Evolutionary conservation across 2,329 filamentous ascomycete genomes (phyloP).

Genomic region (Pseudophaeomoniella oleicola): DNA sequence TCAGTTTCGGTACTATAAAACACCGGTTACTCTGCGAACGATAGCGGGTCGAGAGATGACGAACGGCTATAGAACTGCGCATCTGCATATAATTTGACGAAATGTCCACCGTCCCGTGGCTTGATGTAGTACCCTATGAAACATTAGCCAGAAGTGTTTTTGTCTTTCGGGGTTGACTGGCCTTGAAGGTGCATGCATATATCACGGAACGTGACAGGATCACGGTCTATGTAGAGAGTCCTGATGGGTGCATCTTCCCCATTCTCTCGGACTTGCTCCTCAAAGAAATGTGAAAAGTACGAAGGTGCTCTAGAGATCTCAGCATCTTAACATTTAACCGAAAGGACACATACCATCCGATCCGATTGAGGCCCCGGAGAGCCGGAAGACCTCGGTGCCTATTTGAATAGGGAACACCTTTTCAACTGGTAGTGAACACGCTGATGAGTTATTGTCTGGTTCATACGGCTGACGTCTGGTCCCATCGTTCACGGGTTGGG

Average conservation of each 20-base stretch:
- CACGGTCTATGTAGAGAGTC: slow-evolving; percentile 88
- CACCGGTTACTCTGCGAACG: slow-evolving; percentile 5
- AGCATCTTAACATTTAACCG: slow-evolving; percentile 4
- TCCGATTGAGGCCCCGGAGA: slow-evolving; percentile 55
- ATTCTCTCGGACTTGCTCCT: slow-evolving; percentile 58
- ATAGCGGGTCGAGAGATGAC: slow-evolving; percentile 20
- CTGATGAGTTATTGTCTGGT: slow-evolving; percentile 3
- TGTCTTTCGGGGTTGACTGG: too few relatives aligned
- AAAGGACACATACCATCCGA: slow-evolving; percentile 47
- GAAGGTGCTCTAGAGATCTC: slow-evolving; percentile 61
- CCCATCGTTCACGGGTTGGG: too few relatives aligned
- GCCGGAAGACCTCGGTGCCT: slow-evolving; percentile 51
- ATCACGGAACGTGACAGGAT: slow-evolving; percentile 75
- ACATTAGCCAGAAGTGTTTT: slow-evolving; percentile 3
- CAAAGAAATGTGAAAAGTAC: slow-evolving; percentile 91
- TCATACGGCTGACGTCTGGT: not conserved
- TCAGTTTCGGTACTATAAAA: slow-evolving; percentile 61
- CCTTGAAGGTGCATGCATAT: slow-evolving; percentile 81
- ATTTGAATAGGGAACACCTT: slow-evolving; percentile 59
- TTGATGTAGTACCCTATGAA: slow-evolving; percentile 60
- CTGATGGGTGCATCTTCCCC: slow-evolving; percentile 49
- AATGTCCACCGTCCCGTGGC: slow-evolving; percentile 70
- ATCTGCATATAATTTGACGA: slow-evolving; percentile 84
- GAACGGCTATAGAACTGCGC: slow-evolving; percentile 83
- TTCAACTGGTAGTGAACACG: slow-evolving; percentile 32